Percentiles rank a stretch among this genome's conserved stretches.
Conservation (phyloP, 1,284 basidiomycete species). For the Xerocomus amazonicus region DNA sequence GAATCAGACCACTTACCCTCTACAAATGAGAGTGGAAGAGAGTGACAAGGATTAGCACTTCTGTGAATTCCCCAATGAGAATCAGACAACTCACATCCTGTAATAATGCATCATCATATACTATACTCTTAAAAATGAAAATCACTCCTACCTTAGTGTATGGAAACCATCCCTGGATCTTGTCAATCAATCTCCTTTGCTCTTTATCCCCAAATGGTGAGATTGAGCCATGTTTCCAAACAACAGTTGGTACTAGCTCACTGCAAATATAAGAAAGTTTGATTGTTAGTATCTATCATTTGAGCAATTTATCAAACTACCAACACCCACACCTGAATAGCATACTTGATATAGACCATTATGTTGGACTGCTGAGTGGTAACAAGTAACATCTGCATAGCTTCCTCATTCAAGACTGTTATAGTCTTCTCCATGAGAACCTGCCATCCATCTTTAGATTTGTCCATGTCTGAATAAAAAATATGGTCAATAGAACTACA, state of each 20-base stretch:
- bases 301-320: not conserved
- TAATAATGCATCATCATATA: no score
- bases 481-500: not conserved
- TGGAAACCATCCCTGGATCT: not conserved
- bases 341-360: not conserved
- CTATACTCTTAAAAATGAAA: not conserved
- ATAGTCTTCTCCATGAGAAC: conserved; percentile 4
- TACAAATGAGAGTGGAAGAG: not conserved
- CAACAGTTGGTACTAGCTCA: not conserved
- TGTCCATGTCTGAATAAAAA: conserved; percentile 2
- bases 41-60: no score
- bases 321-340: not conserved
- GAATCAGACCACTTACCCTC: not conserved
- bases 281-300: not conserved
- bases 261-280: not conserved
- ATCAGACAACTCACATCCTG: no score
- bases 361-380: conserved; percentile 5
- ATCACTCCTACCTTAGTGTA: not conserved
- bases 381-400: conserved; percentile 4
- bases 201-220: not conserved
- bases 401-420: not conserved
- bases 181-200: not conserved
- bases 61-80: no score
- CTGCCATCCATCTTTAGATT: not conserved
- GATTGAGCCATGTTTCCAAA: not conserved